Conservation (phyloP, 495 filamentous ascomycete genomes). For the Cudoniella acicularis region DNA sequence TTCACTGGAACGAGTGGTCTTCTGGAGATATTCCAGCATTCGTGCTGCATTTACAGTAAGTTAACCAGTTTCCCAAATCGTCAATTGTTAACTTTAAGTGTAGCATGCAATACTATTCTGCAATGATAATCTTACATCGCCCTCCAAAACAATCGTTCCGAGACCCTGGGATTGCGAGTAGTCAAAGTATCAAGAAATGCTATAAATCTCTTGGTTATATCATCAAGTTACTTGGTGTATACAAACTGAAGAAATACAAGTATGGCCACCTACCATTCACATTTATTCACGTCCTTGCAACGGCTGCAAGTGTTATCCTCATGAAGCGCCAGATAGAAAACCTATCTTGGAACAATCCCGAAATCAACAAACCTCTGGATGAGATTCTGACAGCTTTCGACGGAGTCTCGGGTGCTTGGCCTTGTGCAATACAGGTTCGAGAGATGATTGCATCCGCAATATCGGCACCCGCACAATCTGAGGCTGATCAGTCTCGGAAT, state of each 20-base stretch:
- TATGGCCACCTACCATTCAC: conserved; percentile 29
- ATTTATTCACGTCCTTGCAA: conserved; percentile 32
- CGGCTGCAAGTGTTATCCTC: conserved; percentile 29
- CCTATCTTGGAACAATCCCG: conserved; percentile 21
- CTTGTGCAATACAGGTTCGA: conserved; percentile 22
- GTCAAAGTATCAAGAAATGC: conserved; percentile 30
- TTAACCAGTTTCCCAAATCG: too few species aligned
- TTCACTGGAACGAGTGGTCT: conserved; percentile 34
- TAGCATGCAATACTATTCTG: conserved; percentile 33
- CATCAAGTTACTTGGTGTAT: conserved; percentile 27
- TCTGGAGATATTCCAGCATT: conserved; percentile 24
- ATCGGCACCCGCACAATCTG: neutral
- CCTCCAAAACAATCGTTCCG: conserved; percentile 28
- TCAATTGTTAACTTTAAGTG: too few species aligned
- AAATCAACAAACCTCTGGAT: conserved; percentile 23
- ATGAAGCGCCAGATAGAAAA: conserved; percentile 28
- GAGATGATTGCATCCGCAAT: conserved; percentile 12
- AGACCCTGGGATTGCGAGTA: conserved; percentile 19
- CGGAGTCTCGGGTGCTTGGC: conserved; percentile 26
- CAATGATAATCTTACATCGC: conserved; percentile 33
- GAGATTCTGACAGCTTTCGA: conserved; percentile 29
- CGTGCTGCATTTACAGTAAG: conserved; percentile 33
- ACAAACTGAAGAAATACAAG: conserved; percentile 24
- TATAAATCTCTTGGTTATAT: conserved; percentile 30
- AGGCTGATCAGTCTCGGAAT: neutral